A percentile compares a stretch with the other conserved stretches of the same genome.
phyloP scores from a whole-genome alignment of 192 early-diverging fungal genomes.

The Chytriomyces sp. region DNA sequence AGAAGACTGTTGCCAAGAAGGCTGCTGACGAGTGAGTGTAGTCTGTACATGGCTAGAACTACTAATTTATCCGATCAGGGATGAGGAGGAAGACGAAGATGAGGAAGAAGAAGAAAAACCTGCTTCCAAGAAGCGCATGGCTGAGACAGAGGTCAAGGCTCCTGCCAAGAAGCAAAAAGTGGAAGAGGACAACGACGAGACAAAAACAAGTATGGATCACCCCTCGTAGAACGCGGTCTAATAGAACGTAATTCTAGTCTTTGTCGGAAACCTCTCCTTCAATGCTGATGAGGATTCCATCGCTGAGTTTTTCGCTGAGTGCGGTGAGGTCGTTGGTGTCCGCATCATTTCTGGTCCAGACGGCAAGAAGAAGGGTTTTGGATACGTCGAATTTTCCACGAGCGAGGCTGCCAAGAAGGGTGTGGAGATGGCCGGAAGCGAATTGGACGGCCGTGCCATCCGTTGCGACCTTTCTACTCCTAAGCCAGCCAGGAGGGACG shows the following conservation, averaged over 20 bases:
- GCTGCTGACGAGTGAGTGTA: too few relatives aligned
- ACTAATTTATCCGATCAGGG: constrained; percentile 26
- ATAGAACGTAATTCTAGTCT: constrained; percentile 26
- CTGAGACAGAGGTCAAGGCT: constrained; percentile 21
- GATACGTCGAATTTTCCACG: constrained; percentile 83
- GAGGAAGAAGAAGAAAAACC: constrained; percentile 56
- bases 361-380: constrained; percentile 81
- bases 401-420: constrained; percentile 71
- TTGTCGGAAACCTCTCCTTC: constrained; percentile 77
- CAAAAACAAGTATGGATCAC: constrained; percentile 13
- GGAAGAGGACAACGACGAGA: constrained; percentile 15
- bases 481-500: constrained; percentile 36
- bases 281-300: constrained; percentile 70
- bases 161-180: constrained; percentile 18
- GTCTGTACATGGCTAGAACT: constrained; percentile 23
- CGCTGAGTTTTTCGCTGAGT: constrained; percentile 61
- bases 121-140: constrained; percentile 25
- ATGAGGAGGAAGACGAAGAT: constrained; percentile 38
- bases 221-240: neutral
- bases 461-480: constrained; percentile 72
- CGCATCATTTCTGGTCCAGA: constrained; percentile 71
- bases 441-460: constrained; percentile 80
- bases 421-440: constrained; percentile 56
- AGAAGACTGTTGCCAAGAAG: too few relatives aligned
- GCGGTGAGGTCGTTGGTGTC: constrained; percentile 71